Base-by-base conservation (phyloP, 2,329 filamentous ascomycete genomes). In the Salinomyces thailandicus region DNA sequence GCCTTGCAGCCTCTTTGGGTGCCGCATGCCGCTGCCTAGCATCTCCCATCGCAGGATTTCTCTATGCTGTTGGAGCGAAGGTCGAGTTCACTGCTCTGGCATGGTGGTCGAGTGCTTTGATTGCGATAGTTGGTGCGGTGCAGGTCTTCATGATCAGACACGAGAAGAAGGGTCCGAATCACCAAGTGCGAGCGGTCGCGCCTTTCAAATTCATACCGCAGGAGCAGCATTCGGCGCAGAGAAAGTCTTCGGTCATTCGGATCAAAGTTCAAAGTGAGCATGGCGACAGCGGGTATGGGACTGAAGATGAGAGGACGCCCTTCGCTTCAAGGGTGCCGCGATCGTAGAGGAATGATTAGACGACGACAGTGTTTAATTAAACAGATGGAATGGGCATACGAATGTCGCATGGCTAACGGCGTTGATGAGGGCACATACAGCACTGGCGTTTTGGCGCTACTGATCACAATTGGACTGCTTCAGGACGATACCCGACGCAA, bases 1-100 rank as follows among this genome's bases (percentile, higher is more conserved):
- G 80, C 0, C 61, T 84, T 6, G 79, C 79, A 32, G 81, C 81
- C 42, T 79, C 75, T 2, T 79, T 75, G 2, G 80, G 79, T n/a
- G 81, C 79, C 14, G 72, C 76, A 4, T 78, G 77, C 40, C 69
- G 80, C n/a, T 83, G 77, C 0, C 54, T 84, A 26, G 77, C 79
- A 1, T 79, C 79, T 15, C 80, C 80, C 0, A 59, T 84, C 18
- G 76, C 77, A 2, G 80, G 80, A 2, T 67, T 77, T 19, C 64
- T 85, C 4, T 85, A 84, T 48, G 73, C 75, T 12, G 51, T 73
- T 3, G 77, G 77, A 4, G 71, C 68, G 19, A 60, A 69, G 16
- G 61, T 74, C 17, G 63, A 68, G 7, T 75, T 73, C 41, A 77
- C 73, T 2, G 72, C 72, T n/a, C 54, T 79, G 29, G 71, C 75